phyloP scores from a whole-genome alignment of 2,329 filamentous ascomycete genomes.

The Colletotrichum sp. region DNA sequence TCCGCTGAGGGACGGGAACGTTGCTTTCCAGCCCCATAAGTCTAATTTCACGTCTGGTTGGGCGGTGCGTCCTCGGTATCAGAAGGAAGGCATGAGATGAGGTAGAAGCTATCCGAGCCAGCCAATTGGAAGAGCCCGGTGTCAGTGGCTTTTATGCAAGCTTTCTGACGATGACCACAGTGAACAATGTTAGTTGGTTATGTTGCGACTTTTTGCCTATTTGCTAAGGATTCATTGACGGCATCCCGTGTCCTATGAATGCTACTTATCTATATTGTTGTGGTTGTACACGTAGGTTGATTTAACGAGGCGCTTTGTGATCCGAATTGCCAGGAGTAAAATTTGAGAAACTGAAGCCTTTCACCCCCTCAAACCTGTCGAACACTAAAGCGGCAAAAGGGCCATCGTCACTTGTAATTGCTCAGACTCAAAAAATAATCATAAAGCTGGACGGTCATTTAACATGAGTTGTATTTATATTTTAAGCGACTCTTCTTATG shows the following conservation, averaged over 20 bases:
- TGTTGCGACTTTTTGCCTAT: too few relatives aligned
- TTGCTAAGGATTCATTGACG: too few relatives aligned
- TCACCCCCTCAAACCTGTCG: rapidly evolving
- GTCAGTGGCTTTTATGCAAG: neutral
- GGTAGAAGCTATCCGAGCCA: neutral
- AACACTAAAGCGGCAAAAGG: rapidly evolving
- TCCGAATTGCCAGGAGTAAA: rapidly evolving
- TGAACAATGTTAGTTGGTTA: too few relatives aligned
- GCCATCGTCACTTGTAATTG: rapidly evolving
- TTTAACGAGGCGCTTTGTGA: rapidly evolving
- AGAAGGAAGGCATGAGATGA: neutral
- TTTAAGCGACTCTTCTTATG: rapidly evolving
- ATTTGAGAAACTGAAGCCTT: neutral
- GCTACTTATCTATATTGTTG: too few relatives aligned
- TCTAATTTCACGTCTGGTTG: neutral
- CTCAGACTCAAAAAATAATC: rapidly evolving
- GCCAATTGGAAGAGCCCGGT: neutral
- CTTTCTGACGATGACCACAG: rapidly evolving
- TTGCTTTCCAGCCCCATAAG: neutral
- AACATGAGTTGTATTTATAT: rapidly evolving
- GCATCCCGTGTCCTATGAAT: too few relatives aligned
- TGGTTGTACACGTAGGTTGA: too few relatives aligned
- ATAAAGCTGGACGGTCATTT: rapidly evolving
- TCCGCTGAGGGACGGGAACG: neutral
- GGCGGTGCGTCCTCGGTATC: neutral